Evolutionary conservation across 78 protist species (phyloP), one percentile per base, ranked within the genome.

Genomic region (Dictyostelium firmibasis): DNA sequence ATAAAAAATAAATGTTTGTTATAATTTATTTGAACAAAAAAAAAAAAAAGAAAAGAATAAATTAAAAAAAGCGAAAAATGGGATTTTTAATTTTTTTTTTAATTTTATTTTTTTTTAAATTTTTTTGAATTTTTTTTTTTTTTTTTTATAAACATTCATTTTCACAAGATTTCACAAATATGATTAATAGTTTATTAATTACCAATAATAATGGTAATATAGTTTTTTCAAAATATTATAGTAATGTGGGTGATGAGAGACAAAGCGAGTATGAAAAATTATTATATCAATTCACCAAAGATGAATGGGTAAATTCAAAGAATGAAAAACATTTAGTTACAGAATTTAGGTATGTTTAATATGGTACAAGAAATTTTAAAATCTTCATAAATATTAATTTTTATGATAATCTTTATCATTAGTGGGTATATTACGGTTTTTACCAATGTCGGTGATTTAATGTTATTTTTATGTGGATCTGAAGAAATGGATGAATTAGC

Each of bases 181-280:
- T 87, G 93, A 81, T 89, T 4, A 81, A 78, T 31, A 62, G 38
- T 36, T 29, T 89, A 62, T 62, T 69, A 47, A 89, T 89, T 18
- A 89, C 94, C 47, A 89, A 89, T 89, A 47, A 62, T 20, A 69
- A 89, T 89, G 94, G 94, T 16, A 89, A 89, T 89, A 64, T 64
- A 41, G 43, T 89, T n/a, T 89, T 89, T 43, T 78, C 94, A 69
- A 89, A 89, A 67, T 69, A 89, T 31, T 89, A 89, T 44, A 89
- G 72, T 31, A 47, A 76, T n/a, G 4, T 81, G 25, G 81, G 9
- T 23, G 94, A 89, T 50, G 94, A 89, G 38, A 89, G 81, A 47
- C 94, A 89, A 70, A 62, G 47, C 3, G 94, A 89, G 13, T 89
- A 67, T 78, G 94, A 89, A 47, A 89, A 89, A 13, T 57, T 81